Base-by-base conservation (phyloP, 148 eudicot genomes). In the Heliosperma pusillum region DNA sequence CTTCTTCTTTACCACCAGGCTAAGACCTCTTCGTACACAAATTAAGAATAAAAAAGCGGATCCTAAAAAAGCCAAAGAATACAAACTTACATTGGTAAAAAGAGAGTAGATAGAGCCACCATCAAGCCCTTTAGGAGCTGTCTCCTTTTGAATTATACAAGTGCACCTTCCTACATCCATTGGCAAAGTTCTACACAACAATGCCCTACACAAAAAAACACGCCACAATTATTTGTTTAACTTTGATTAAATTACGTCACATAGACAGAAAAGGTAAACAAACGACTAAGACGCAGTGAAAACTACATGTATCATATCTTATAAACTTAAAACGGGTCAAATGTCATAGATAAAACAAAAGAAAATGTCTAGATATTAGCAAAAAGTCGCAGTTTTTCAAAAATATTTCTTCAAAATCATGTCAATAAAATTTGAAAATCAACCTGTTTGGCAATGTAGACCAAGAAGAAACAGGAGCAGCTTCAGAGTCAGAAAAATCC, bases 381-480 rank as follows among this genome's bases (percentile, higher is more conserved):
- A n/a, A n/a, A n/a, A n/a, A n/a, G n/a, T n/a, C n/a, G n/a, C n/a
- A n/a, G n/a, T n/a, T n/a, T n/a, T n/a, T n/a, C n/a, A n/a, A n/a
- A n/a, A n/a, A n/a, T n/a, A n/a, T n/a, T n/a, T n/a, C n/a, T n/a
- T n/a, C n/a, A n/a, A n/a, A n/a, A n/a, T n/a, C n/a, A n/a, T n/a
- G n/a, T n/a, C n/a, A n/a, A n/a, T n/a, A n/a, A n/a, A n/a, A n/a
- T n/a, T n/a, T n/a, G 40, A 1, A 76, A 45, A 73, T 71, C 13
- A 56, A 93, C 97, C 98, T 86, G 26, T 94, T 94, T 24, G 98
- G 96, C 80, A 94, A 53, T 7, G 96, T 87, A 79, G 96, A 87
- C 98, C 98, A 94, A 4, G 97, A 90, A 21, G 98, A 91, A 80
- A 90, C 97, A 8, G 98, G 98, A 29, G 97, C 98, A 81, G 98